Base-by-base conservation (phyloP, 192 early-diverging fungal species). In the Linnemannia elongata region DNA sequence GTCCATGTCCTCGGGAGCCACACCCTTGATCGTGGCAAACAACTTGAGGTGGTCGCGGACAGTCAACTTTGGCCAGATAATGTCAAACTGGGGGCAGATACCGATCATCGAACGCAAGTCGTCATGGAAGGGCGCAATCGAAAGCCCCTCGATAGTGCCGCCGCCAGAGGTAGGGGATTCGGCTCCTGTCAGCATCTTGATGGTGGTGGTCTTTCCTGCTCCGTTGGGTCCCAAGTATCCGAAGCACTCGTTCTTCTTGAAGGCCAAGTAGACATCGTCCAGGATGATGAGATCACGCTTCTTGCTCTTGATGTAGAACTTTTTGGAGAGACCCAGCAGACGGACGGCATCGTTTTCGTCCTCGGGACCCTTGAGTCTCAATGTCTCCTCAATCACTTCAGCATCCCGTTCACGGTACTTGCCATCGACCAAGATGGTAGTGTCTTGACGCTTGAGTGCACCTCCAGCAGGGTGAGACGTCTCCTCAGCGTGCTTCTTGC, bases 161-260 rank as follows among this genome's bases (percentile, higher is more conserved):
- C 44, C 55, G 49, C 88, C 90, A 17, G 81, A 74, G 18, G 88
- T 82, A 18, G 89, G 90, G 6, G 63, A 75, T 22, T 88, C 79
- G 27, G 85, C 76, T n/a, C 88, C 81, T 15, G 88, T 85, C 76
- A 91, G 44, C 44, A 88, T 89, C 66, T 81, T 82, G 75, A 91
- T 81, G 17, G 88, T 89, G 9, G 90, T 93, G 0, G 91, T 91
- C 69, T 93, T 93, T 24, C 93, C 93, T 6, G 90, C 89, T 45
- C 93, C 93, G 76, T 94, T 94, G 49, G 91, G 92, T n/a, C 92
- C 92, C 57, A 92, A 79, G 55, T 92, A 87, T 36, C 90, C 88
- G 83, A 89, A 88, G 77, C 89, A 90, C 71, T 90, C 90, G 35
- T 90, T 90, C 55, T 78, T 83, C 72, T 83, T 85, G 79, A 92